Evolutionary conservation across 768 basidiomycete species (phyloP), one percentile per base, ranked within the genome.

Genomic region (Cystoderma amianthinum): DNA sequence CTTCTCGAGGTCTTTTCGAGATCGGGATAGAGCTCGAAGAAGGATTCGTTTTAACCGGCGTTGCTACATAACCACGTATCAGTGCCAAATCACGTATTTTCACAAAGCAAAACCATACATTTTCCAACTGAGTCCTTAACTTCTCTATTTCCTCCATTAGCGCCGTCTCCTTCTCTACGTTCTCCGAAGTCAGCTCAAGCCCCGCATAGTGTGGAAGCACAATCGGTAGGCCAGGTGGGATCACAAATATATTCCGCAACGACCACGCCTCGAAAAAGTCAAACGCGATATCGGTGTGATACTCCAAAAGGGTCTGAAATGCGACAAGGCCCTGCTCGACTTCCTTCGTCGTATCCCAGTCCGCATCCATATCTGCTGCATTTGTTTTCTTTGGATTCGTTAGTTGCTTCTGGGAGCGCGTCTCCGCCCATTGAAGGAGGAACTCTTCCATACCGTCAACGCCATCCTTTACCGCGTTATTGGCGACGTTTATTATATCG

Each of bases 191-290:
- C 40, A 94, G 68, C 59, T 91, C 75, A 21, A 91, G 62, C 1
- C 77, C 75, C 39, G 72, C 71, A 43, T 94, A 91, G 53, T 89
- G 87, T 2, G 85, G 85, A 3, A 81, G 70, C 11, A 90, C 78
- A 22, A 90, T 63, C 0, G 81, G 81, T 23, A 89, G 52, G 45
- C 81, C 78, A 2, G 74, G 67, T 0, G 82, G 77, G 12, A 92
- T 72, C 39, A 80, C 76, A 52, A 95, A 95, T 43, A 92, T 85
- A 60, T 95, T 96, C 32, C 90, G 69, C 53, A 92, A 59, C 9
- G 80, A 82, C 91, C 92, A 95, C 0, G 81, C 82, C 61, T 92
- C 91, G 51, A 96, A 88, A 55, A 84, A 86, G 58, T 96, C 92
- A 45, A 94, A 89, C 0, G 91, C 92, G 34, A 89, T 74, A 54